Percentiles rank a stretch among this genome's conserved stretches.
Conservation (phyloP, 768 basidiomycete genomes). For the Kwoniella sp. region DNA sequence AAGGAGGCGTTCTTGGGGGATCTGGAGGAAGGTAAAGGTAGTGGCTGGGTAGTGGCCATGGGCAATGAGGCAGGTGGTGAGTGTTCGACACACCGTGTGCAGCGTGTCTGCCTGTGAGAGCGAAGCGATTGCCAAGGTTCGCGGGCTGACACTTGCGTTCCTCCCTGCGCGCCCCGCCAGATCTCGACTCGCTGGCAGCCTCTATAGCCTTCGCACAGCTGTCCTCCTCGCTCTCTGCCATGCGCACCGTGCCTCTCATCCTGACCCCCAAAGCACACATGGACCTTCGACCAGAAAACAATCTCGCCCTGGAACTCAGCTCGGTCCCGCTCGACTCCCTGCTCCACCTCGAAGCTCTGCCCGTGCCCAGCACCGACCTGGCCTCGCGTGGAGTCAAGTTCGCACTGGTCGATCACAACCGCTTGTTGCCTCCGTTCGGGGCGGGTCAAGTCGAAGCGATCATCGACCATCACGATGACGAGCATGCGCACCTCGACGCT, state of each 20-base stretch:
- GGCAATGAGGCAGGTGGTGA: constrained; percentile 96
- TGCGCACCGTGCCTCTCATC: constrained; percentile 65
- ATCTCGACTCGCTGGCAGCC: constrained; percentile 84
- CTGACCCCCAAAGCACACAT: constrained; percentile 68
- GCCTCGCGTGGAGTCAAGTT: constrained; percentile 57
- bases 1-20: constrained; percentile 64
- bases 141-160: neutral
- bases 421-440: constrained; percentile 52
- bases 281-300: constrained; percentile 77
- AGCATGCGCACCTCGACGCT: constrained; percentile 60
- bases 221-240: constrained; percentile 58
- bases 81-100: constrained; percentile 18
- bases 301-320: constrained; percentile 65
- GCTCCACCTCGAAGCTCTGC: constrained; percentile 56
- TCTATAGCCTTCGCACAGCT: constrained; percentile 81
- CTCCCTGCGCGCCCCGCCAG: constrained; percentile 57
- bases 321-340: constrained; percentile 27
- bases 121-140: neutral
- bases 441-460: constrained; percentile 61
- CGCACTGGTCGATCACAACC: constrained; percentile 89
- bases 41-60: constrained; percentile 79
- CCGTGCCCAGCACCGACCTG: constrained; percentile 66
- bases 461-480: constrained; percentile 90
- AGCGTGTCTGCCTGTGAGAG: neutral
- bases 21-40: constrained; percentile 53